Evolutionary conservation across 148 eudicot species (phyloP), one percentile per base, ranked within the genome.

Genomic region (Arctostaphylos glauca): DNA sequence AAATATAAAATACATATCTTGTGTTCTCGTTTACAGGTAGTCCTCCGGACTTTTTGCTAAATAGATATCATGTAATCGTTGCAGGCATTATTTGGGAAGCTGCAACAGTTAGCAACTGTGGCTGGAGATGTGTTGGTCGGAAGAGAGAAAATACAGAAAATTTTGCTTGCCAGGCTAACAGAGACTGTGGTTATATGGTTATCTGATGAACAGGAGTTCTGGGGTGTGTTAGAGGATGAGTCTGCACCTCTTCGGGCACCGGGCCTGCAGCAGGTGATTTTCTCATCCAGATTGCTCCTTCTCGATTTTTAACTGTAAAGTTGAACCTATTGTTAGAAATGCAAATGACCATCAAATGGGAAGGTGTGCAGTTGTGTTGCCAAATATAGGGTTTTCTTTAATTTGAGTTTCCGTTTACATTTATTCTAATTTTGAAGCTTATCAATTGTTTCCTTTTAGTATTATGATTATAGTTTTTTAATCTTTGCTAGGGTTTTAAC

Each of bases 61-160:
- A 5, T 13, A 47, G 25, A 6, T 74, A 25, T 80, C 49, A 73
- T 78, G 21, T 19, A 43, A 77, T 73, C 18, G 82, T 72, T 77
- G 68, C 89, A 96, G 99, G 99, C 97, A 81, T 87, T 96, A 85
- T 94, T 96, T 87, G 92, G 93, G 66, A 96, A 94, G 90, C 93
- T 96, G 75, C 99, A 93, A 76, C 98, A 96, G 81, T 84, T 96
- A 78, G 99, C 95, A 49, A 89, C 93, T 72, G 97, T 96, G 81
- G 99, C 99, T 48, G 97, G 98, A 80, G 95, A 96, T 87, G 95
- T 96, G 71, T 81, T 96, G 78, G 92, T 90, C 16, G 99, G 98
- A 72, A 96, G 89, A 84, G 98, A 96, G 54, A 96, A 93, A 86
- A 91, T 96, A 82, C 99, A 96, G 85, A 94, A 96, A 82, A 89